Conservation (phyloP, 768 basidiomycete species). For the Podaxis sp. region DNA sequence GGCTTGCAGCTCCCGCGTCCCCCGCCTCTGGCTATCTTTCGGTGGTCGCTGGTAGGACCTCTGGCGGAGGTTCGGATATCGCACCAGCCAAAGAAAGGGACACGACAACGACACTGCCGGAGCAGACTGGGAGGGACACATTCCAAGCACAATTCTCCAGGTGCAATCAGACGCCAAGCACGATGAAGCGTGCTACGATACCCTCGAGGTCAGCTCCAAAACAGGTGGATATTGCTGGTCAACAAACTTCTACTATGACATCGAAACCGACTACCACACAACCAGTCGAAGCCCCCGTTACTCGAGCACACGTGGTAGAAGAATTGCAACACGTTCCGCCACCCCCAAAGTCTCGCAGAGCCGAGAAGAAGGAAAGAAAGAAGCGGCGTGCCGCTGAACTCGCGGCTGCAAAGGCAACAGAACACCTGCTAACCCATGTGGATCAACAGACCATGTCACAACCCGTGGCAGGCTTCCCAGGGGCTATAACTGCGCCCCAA, state of each 20-base stretch:
- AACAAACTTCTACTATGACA: not conserved
- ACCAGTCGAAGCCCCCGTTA: not conserved
- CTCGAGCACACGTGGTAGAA: not conserved
- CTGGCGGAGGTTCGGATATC: not conserved
- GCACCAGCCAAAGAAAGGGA: not conserved
- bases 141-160: not conserved
- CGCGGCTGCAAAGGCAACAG: not conserved
- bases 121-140: not conserved
- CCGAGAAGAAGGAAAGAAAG: not conserved
- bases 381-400: not conserved
- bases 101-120: not conserved
- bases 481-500: not conserved
- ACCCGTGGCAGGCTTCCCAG: not conserved
- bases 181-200: not conserved
- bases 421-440: not conserved
- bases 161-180: not conserved
- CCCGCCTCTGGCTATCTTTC: not conserved
- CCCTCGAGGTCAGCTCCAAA: not conserved
- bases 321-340: not conserved
- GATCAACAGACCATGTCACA: not conserved
- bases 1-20: constrained; percentile 5
- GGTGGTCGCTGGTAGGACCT: not conserved
- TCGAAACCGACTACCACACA: not conserved
- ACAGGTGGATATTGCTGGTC: not conserved
- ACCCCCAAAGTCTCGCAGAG: not conserved